Evolutionary conservation across 352 stramenopile genomes (phyloP), one percentile per base, ranked within the genome.

Genomic region (Phytopythium chamaehyphon): DNA sequence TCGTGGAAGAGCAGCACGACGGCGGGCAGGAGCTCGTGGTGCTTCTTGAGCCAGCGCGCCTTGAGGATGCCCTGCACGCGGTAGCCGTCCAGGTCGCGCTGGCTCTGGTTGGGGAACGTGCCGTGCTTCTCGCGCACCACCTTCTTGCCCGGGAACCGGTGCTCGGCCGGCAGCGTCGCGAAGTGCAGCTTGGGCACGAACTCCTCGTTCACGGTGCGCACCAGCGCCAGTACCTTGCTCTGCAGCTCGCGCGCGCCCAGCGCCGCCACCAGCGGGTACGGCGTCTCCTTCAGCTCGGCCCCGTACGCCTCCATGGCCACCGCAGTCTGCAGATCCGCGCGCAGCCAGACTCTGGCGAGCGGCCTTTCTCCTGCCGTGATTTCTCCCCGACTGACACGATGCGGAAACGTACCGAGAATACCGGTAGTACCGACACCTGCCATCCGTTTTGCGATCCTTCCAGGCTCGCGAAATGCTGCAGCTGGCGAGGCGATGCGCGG

Each of bases 231-330:
- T 23, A 93, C 71, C 59, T 86, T 86, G n/a, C 57, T 39, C 61
- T 93, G 83, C 50, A 93, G 62, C 51, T 93, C 81, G 16, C 69
- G 78, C 45, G 73, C 59, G n/a, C 85, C 83, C 18, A 95, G 66
- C 55, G 76, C 76, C 54, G 81, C 83, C 33, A 95, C 81, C 39
- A 95, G 69, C 65, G 85, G 85, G 62, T 88, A 87, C 66, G 85
- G 85, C 61, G 76, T 90, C 73, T 95, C 83, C 64, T 89, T 90
- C 54, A 93, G 71, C 75, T 95, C 85, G 6, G 65, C 55, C 28
- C 74, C 72, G 67, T 89, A 93, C 58, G 64, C 84, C 76, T 95
- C 85, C 85, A 95, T 95, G n/a, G 39, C n/a, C n/a, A n/a, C n/a
- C n/a, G n/a, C n/a, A n/a, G n/a, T n/a, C n/a, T n/a, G n/a, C n/a